phyloP scores from a whole-genome alignment of 768 basidiomycete genomes.

The Suillus clintonianus region DNA sequence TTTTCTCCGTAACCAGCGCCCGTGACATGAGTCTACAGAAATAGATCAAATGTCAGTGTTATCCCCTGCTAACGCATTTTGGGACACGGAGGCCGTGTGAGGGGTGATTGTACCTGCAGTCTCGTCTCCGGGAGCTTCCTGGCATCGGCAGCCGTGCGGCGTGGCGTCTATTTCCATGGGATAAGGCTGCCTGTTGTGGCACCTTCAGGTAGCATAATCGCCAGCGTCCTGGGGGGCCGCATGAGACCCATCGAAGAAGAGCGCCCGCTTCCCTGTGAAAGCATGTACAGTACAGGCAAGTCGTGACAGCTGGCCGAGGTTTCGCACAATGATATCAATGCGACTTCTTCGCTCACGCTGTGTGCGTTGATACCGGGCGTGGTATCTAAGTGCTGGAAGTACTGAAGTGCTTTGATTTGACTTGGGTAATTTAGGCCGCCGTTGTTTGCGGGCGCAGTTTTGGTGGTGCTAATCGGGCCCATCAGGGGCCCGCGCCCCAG shows the following conservation, averaged over 20 bases:
- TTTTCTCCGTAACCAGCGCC: background rate
- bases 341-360: background rate
- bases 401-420: background rate
- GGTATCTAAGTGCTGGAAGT: background rate
- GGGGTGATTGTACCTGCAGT: background rate
- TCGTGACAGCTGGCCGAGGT: background rate
- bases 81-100: background rate
- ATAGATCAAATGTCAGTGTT: background rate
- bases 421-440: slow-evolving; percentile 3
- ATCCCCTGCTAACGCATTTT: background rate
- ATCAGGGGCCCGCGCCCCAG: background rate
- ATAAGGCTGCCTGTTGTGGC: background rate
- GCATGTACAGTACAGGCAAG: background rate
- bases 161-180: background rate
- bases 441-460: background rate
- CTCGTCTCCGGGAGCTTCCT: background rate
- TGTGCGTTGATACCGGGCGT: background rate
- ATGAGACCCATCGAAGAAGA: background rate
- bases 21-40: background rate
- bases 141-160: background rate
- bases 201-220: background rate
- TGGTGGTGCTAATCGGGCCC: background rate
- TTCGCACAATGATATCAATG: background rate
- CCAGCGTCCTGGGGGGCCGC: background rate
- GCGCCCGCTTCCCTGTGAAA: background rate